phyloP scores from a whole-genome alignment of 225 moss, liverwort and hornwort species.

The Sphagnum tenellum region DNA sequence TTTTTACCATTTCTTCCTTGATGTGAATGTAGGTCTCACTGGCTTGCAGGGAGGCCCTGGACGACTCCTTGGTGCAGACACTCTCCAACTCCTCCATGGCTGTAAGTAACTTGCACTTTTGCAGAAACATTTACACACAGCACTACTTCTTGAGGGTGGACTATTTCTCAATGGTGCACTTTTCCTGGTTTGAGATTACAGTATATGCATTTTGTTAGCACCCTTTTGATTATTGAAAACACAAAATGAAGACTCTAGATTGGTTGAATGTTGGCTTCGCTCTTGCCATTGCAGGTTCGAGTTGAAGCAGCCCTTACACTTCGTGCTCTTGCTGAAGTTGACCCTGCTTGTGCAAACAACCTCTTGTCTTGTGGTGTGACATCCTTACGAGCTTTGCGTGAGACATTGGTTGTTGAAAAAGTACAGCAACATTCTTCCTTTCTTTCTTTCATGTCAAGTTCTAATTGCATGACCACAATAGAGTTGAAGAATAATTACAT shows the following conservation, averaged over 20 bases:
- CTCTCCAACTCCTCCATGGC: slow-evolving; percentile 55
- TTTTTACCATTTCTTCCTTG: not conserved
- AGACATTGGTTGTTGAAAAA: slow-evolving; percentile 83
- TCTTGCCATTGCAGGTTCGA: slow-evolving; percentile 53
- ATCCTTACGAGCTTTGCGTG: slow-evolving; percentile 89
- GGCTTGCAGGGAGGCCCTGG: slow-evolving; percentile 59
- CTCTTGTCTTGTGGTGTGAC: slow-evolving; percentile 86
- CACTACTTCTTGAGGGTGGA: no score
- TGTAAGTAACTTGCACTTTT: slow-evolving; percentile 20
- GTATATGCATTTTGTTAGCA: no score
- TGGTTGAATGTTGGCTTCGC: not conserved
- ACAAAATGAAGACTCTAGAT: not conserved
- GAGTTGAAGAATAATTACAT: no score
- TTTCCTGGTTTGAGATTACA: no score
- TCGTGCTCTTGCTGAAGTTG: slow-evolving; percentile 94
- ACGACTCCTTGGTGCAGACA: slow-evolving; percentile 50
- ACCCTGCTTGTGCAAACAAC: slow-evolving; percentile 90
- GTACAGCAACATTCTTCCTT: slow-evolving; percentile 17
- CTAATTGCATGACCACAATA: not conserved
- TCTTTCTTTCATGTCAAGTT: not conserved
- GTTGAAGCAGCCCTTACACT: slow-evolving; percentile 95
- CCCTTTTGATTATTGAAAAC: no score
- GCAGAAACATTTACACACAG: not conserved
- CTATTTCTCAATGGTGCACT: no score
- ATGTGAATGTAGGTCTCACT: slow-evolving; percentile 41